These are phyloP conservation scores for Metschnikowia matae DNA, from an alignment of 805 yeast genomes.

Conservation along the genomic window DNA sequence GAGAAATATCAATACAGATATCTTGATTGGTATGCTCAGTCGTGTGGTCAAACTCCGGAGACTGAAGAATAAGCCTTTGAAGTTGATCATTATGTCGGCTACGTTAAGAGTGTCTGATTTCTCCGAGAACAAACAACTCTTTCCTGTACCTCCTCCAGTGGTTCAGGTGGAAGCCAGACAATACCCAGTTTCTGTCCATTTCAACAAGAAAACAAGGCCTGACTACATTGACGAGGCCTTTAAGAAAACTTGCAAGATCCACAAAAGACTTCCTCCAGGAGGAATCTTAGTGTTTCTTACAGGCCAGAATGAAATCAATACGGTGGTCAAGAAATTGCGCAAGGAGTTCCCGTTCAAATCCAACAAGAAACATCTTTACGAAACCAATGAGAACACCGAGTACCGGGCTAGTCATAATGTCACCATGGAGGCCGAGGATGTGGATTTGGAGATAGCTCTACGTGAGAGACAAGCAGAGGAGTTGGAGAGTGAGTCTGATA, in stretches of 20 bases:
- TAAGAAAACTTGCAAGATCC: slow-evolving; percentile 82
- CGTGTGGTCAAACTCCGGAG: slow-evolving; percentile 73
- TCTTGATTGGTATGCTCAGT: slow-evolving; percentile 89
- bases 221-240: slow-evolving; percentile 86
- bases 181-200: slow-evolving; percentile 88
- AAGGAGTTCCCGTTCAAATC: slow-evolving; percentile 57
- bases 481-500: slow-evolving; percentile 47
- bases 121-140: slow-evolving; percentile 71
- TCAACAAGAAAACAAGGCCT: slow-evolving; percentile 70
- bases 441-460: slow-evolving; percentile 61
- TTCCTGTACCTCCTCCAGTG: slow-evolving; percentile 76
- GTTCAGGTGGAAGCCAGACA: slow-evolving; percentile 90
- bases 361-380: slow-evolving; percentile 19
- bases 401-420: slow-evolving; percentile 57
- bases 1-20: slow-evolving; percentile 93
- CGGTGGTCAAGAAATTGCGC: slow-evolving; percentile 65
- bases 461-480: slow-evolving; percentile 27
- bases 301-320: slow-evolving; percentile 88
- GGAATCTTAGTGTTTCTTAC: slow-evolving; percentile 89
- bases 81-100: slow-evolving; percentile 93
- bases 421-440: slow-evolving; percentile 81
- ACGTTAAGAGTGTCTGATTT: slow-evolving; percentile 92
- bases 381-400: slow-evolving; percentile 22
- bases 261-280: slow-evolving; percentile 82
- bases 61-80: slow-evolving; percentile 57